Conservation (phyloP, 2,329 filamentous ascomycete species). For the Fusarium pilosicola region DNA sequence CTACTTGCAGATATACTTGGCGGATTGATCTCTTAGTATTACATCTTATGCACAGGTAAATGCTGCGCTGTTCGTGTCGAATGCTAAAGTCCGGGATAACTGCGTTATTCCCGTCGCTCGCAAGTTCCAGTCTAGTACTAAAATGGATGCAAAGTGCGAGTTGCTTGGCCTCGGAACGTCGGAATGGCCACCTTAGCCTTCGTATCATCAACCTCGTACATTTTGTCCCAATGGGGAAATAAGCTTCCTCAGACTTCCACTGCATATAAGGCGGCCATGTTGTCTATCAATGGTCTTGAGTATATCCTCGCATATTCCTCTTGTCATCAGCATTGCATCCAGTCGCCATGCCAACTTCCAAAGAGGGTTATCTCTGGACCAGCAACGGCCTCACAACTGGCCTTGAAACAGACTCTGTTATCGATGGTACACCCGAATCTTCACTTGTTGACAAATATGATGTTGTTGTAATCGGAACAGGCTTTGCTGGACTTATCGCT, state of each 20-base stretch:
- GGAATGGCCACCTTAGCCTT: neutral
- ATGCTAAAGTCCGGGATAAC: no score
- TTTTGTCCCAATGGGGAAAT: constrained; percentile 11
- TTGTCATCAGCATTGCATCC: neutral
- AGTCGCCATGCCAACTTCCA: constrained; percentile 14
- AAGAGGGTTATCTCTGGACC: constrained; percentile 32
- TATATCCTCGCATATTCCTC: neutral
- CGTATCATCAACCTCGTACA: constrained; percentile 2
- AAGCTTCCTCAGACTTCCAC: neutral
- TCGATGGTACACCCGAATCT: neutral
- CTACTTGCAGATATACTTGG: neutral
- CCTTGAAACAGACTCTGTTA: constrained; percentile 21
- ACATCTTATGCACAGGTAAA: neutral
- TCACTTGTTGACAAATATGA: constrained; percentile 9
- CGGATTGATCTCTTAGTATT: no score
- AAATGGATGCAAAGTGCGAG: neutral
- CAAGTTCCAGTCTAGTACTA: neutral
- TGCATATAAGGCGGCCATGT: neutral
- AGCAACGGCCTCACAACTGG: neutral
- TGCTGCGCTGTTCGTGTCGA: neutral
- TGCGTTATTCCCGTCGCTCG: neutral
- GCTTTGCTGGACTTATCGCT: constrained; percentile 22
- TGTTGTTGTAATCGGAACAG: constrained; percentile 24
- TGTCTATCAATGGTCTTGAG: neutral
- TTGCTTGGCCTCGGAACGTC: neutral